Evolutionary conservation across 129 eudicot genomes (phyloP).

Genomic region (Lactuca saligna): DNA sequence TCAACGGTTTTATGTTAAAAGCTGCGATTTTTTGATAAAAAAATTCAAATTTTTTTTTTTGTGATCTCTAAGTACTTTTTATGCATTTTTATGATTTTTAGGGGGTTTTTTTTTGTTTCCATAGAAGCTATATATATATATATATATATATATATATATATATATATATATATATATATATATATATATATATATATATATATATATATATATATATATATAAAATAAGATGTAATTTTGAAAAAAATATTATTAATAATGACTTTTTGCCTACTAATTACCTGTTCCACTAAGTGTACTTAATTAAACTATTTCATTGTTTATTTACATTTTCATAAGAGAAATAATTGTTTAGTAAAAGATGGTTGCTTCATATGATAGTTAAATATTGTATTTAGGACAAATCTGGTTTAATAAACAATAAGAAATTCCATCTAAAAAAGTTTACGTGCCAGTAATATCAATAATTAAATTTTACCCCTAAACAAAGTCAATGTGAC

Average conservation of each 20-base stretch:
- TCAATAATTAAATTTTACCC: background rate
- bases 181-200: too few species aligned
- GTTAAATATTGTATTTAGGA: slow-evolving; percentile 16
- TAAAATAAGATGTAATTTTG: background rate
- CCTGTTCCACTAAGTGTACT: slow-evolving; percentile 36
- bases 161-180: too few species aligned
- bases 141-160: too few species aligned
- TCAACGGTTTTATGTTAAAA: too few species aligned
- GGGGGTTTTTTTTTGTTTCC: too few species aligned
- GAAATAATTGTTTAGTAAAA: slow-evolving; percentile 8
- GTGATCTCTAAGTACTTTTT: too few species aligned
- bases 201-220: too few species aligned
- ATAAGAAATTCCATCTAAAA: slow-evolving; percentile 1
- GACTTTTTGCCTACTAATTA: slow-evolving; percentile 28
- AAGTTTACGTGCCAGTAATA: slow-evolving; percentile 29
- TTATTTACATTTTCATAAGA: background rate
- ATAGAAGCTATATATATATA: too few species aligned
- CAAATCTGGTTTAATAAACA: slow-evolving; percentile 8
- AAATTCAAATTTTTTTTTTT: too few species aligned
- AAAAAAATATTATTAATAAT: slow-evolving; percentile 1
- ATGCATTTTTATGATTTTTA: too few species aligned
- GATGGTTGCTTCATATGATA: slow-evolving; percentile 6
- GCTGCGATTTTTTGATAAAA: too few species aligned
- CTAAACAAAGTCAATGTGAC: background rate
- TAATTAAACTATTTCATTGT: slow-evolving; percentile 1